These are phyloP conservation scores for Bremia lactucae DNA, from an alignment of 352 stramenopile species.

Conservation along the genomic window DNA sequence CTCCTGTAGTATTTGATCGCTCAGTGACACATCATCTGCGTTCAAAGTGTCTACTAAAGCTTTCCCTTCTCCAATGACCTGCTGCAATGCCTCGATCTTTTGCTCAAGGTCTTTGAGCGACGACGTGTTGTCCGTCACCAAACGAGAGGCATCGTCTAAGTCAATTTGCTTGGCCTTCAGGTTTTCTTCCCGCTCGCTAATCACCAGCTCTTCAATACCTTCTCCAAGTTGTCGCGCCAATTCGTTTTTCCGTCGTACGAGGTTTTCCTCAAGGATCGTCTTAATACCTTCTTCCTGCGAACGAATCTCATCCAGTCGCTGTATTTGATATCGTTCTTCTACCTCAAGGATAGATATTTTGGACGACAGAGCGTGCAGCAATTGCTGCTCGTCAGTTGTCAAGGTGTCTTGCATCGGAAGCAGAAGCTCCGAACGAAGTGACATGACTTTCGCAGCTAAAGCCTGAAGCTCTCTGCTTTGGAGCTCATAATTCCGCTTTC, in stretches of 20 bases:
- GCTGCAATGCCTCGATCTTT: constrained; percentile 42
- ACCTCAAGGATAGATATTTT: constrained; percentile 70
- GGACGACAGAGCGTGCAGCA: constrained; percentile 47
- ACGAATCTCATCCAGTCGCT: constrained; percentile 81
- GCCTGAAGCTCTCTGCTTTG: constrained; percentile 60
- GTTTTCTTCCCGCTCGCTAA: constrained; percentile 53
- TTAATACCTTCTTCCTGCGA: constrained; percentile 82
- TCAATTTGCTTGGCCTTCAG: constrained; percentile 87
- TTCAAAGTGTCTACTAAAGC: constrained; percentile 37
- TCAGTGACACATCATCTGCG: constrained; percentile 44
- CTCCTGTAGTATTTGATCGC: constrained; percentile 81
- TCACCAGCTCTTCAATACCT: constrained; percentile 45
- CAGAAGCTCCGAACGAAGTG: constrained; percentile 45
- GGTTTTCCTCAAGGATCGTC: constrained; percentile 88
- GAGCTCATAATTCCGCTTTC: constrained; percentile 36
- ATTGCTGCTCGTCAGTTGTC: constrained; percentile 35
- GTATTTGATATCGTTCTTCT: constrained; percentile 80
- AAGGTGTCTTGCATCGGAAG: constrained; percentile 73
- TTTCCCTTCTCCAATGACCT: constrained; percentile 40
- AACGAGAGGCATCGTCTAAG: constrained; percentile 66
- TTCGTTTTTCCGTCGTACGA: constrained; percentile 80
- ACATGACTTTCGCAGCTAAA: constrained; percentile 39
- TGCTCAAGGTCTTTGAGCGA: constrained; percentile 54
- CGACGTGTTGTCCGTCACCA: constrained; percentile 54
- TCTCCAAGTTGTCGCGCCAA: constrained; percentile 45